These are phyloP conservation scores for Fusarium anthophilum DNA, from an alignment of 2,329 filamentous ascomycete genomes.

Conservation along the genomic window DNA sequence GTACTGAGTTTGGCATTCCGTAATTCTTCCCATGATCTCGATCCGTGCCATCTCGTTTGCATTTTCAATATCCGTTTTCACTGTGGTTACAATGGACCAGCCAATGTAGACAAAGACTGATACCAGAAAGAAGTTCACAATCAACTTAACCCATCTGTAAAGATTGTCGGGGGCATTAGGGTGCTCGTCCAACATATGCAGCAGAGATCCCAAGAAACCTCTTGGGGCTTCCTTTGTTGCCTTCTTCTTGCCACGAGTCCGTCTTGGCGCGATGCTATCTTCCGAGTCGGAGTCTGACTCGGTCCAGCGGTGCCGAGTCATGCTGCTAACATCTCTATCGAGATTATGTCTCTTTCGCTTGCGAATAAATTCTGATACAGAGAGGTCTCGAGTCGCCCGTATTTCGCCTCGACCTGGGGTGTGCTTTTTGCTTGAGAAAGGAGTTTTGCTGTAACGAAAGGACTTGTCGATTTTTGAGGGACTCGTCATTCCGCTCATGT, in stretches of 20 bases:
- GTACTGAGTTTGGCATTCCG: conserved; percentile 77
- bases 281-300: conserved; percentile 63
- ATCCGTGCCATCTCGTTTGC: conserved; percentile 75
- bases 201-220: conserved; percentile 54
- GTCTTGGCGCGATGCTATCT: conserved; percentile 37
- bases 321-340: conserved; percentile 63
- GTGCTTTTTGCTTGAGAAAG: conserved; percentile 52
- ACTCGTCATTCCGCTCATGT: conserved; percentile 56
- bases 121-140: conserved; percentile 72
- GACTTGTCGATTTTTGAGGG: conserved; percentile 59
- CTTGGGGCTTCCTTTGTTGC: conserved; percentile 22
- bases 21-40: conserved; percentile 76
- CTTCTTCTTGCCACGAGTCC: conserved; percentile 39
- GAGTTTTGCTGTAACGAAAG: conserved; percentile 54
- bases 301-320: conserved; percentile 57
- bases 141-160: conserved; percentile 66
- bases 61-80: conserved; percentile 78
- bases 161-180: conserved; percentile 68
- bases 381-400: conserved; percentile 54
- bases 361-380: conserved; percentile 57
- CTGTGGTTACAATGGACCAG: conserved; percentile 74
- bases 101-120: conserved; percentile 69
- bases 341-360: conserved; percentile 64
- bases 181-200: conserved; percentile 64
- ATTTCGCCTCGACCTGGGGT: conserved; percentile 73